phyloP scores from a whole-genome alignment of 768 basidiomycete species.

The Xerocomellus chrysenteron region DNA sequence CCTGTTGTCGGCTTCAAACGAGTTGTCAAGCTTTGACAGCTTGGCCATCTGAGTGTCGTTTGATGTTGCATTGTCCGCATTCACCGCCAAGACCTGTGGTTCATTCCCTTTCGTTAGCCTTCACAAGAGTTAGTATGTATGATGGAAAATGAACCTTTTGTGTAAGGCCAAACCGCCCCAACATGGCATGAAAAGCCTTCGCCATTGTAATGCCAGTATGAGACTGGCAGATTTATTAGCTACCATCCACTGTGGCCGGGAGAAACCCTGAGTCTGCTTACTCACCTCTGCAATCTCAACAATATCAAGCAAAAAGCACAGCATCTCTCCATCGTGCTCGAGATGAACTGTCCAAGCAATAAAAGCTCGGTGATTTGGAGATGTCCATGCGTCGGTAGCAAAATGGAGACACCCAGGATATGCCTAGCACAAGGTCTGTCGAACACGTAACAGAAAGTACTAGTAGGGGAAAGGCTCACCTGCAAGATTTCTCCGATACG shows the following conservation, averaged over 20 bases:
- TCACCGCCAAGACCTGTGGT: not conserved
- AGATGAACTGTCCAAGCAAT: conserved; percentile 3
- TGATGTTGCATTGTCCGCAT: not conserved
- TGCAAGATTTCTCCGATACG: too few relatives aligned
- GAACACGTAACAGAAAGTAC: too few relatives aligned
- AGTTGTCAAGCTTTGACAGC: not conserved
- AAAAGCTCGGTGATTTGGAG: not conserved
- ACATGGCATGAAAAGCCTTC: not conserved
- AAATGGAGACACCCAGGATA: not conserved
- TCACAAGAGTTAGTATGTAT: too few relatives aligned
- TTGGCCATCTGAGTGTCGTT: not conserved
- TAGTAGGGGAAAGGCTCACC: too few relatives aligned
- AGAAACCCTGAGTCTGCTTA: too few relatives aligned
- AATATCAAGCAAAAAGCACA: not conserved
- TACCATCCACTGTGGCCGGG: too few relatives aligned
- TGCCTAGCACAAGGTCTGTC: not conserved
- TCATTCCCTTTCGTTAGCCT: too few relatives aligned
- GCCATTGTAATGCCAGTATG: not conserved
- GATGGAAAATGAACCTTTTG: not conserved
- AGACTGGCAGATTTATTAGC: too few relatives aligned
- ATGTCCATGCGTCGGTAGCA: not conserved
- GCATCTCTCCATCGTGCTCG: not conserved
- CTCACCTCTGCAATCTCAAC: not conserved
- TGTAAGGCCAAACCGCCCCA: too few relatives aligned
- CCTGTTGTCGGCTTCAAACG: not conserved